Evolutionary conservation across 2,329 filamentous ascomycete genomes (phyloP), one percentile per base, ranked within the genome.

Genomic region (Fusarium sororula): DNA sequence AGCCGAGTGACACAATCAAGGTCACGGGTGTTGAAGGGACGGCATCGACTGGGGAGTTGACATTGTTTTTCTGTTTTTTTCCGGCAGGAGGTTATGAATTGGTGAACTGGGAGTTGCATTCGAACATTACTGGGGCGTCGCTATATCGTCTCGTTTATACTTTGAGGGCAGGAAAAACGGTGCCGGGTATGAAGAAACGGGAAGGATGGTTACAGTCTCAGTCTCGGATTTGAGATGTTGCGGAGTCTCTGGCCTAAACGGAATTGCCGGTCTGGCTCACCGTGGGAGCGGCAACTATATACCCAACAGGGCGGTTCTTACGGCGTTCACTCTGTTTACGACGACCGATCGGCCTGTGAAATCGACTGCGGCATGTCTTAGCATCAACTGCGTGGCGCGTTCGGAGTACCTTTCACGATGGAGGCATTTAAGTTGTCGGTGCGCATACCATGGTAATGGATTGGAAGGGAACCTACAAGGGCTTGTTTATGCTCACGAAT

Each of bases 31-130:
- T 71, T 71, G 73, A 68, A 68, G 66, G 72, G 59, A 72, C 50
- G 70, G 77, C 77, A 79, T 79, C 66, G 66, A 72, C 70, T 61
- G 70, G 68, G 78, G 76, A 79, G 78, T 79, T 77, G 72, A 74
- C 47, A 69, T 74, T 67, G 69, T 68, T 72, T 69, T 66, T 77
- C 50, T 72, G 38, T 56, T 37, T 75, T 74, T 41, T 72, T 77
- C 14, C 55, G 74, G 62, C 44, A 68, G 75, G 62, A 70, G 73
- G 76, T 63, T 65, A 66, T 54, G 72, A 61, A 69, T 42, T 66
- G 74, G 70, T 72, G 74, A 72, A 67, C 72, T 59, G 60, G 75
- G 75, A 77, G 72, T 77, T 78, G 68, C 72, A 78, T 78, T 78
- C 71, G 55, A 74, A 73, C 72, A 75, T 78, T 68, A 76, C 68